A percentile compares a stretch with the other conserved stretches of the same genome.
These are phyloP conservation scores for Paramecium pentaurelia DNA, from an alignment of 73 alveolate species.

Conservation along the genomic window DNA sequence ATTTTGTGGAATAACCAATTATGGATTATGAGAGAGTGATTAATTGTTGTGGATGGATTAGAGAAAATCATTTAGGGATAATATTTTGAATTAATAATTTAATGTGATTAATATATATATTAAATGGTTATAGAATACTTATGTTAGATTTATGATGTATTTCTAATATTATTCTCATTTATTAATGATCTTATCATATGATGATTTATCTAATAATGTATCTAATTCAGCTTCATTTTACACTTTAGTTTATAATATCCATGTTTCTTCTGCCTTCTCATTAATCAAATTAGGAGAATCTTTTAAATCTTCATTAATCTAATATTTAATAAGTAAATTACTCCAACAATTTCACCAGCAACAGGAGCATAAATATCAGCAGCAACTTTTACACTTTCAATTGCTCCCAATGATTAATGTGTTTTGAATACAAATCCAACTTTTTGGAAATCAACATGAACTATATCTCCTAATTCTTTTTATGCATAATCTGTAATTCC, in stretches of 20 bases:
- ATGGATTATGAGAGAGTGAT: background rate
- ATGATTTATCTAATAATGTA: slow-evolving; percentile 39
- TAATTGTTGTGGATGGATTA: slow-evolving; percentile 22
- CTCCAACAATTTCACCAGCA: slow-evolving; percentile 69
- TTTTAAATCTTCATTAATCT: slow-evolving; percentile 63
- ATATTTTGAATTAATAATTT: background rate
- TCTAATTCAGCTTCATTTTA: slow-evolving; percentile 62
- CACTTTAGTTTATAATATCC: slow-evolving; percentile 70
- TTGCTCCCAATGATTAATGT: slow-evolving; percentile 75
- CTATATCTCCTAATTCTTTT: slow-evolving; percentile 82
- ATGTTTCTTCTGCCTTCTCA: slow-evolving; percentile 70
- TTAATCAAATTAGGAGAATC: slow-evolving; percentile 72
- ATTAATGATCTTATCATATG: slow-evolving; percentile 61
- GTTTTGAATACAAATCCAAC: slow-evolving; percentile 63
- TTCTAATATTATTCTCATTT: background rate
- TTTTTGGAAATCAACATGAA: slow-evolving; percentile 70
- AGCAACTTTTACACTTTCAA: slow-evolving; percentile 81
- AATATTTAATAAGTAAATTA: background rate
- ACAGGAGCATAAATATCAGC: slow-evolving; percentile 81
- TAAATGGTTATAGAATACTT: background rate
- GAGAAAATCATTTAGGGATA: background rate
- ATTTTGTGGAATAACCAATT: background rate
- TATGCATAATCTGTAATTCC: slow-evolving; percentile 85
- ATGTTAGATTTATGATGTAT: background rate
- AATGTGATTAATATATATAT: background rate